phyloP scores from a whole-genome alignment of 306 rosid species.

The Sindora glabra region DNA sequence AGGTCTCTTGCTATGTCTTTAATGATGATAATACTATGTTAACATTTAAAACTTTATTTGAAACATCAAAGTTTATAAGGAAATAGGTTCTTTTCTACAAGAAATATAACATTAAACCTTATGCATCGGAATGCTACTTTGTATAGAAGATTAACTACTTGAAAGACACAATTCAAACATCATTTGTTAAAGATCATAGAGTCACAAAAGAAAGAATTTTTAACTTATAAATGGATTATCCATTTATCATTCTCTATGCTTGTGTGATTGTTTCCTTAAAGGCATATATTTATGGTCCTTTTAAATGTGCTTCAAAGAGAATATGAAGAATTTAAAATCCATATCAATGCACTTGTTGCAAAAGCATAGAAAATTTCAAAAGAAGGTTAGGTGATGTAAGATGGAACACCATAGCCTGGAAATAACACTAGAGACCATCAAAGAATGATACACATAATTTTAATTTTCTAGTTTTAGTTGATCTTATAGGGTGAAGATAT shows the following conservation, averaged over 20 bases:
- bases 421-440: conserved; percentile 94
- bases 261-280: neutral
- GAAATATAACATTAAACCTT: conserved; percentile 69
- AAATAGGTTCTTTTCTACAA: conserved; percentile 86
- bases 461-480: conserved; percentile 9
- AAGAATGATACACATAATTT: conserved; percentile 82
- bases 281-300: neutral
- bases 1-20: conserved; percentile 88
- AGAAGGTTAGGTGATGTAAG: conserved; percentile 96
- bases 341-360: conserved; percentile 64
- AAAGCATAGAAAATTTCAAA: conserved; percentile 76
- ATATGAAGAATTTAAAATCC: conserved; percentile 83
- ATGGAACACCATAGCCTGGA: conserved; percentile 96
- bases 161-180: conserved; percentile 81
- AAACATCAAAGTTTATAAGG: conserved; percentile 78
- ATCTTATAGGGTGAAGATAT: conserved; percentile 3
- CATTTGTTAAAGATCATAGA: conserved; percentile 84
- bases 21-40: conserved; percentile 93
- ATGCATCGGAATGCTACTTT: conserved; percentile 92
- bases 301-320: conserved; percentile 51
- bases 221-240: conserved; percentile 1
- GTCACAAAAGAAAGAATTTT: conserved; percentile 69
- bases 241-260: neutral
- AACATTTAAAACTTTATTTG: conserved; percentile 81
- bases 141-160: conserved; percentile 76